Evolutionary conservation across 2,329 filamentous ascomycete species (phyloP), one percentile per base, ranked within the genome.

Genomic region (Colletotrichum agaves): DNA sequence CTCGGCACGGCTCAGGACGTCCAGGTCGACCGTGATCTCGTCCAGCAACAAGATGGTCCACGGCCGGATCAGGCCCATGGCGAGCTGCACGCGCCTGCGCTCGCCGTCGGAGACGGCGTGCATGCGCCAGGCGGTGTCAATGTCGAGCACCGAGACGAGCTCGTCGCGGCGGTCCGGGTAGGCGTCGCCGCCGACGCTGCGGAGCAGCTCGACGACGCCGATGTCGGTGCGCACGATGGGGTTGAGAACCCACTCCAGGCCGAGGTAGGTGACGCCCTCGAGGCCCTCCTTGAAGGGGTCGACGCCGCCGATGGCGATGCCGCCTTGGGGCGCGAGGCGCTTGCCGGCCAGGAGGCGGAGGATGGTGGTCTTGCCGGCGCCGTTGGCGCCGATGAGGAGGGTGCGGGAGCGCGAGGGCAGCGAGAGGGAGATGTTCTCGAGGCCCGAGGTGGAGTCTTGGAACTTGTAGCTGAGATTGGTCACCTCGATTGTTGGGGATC

Each of bases 161-260:
- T 98, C 93, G 77, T 98, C 94, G 27, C 94, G 87, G 1, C 96
- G 90, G 17, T 87, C 90, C 0, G 92, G 88, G 79, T 92, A 99
- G 72, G 88, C 87, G 78, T 97, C 88, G 12, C 96, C 96, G 69
- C 96, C 96, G 0, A 99, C 93, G 2, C 90, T 93, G 55, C 89
- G 83, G 27, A 99, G 88, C 5, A 99, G 88, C 72, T 97, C 94
- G 3, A 87, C 87, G 3, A 99, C 95, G 67, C 93, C 93, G 73
- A 99, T 97, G 79, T 99, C 96, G 33, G 91, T 97, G 58, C 95
- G 92, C 53, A 98, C 96, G 74, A 98, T 97, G 55, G 93, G 93
- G 83, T 98, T 98, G 10, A 99, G 87, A 3, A 98, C 96, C 96
- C 96, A 99, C 84, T 99, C 96, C 0, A 98, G 88, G 1, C 96